Evolutionary conservation across 257 asterid genomes (phyloP), one percentile per base, ranked within the genome.

Genomic region (Capsicum chinense): DNA sequence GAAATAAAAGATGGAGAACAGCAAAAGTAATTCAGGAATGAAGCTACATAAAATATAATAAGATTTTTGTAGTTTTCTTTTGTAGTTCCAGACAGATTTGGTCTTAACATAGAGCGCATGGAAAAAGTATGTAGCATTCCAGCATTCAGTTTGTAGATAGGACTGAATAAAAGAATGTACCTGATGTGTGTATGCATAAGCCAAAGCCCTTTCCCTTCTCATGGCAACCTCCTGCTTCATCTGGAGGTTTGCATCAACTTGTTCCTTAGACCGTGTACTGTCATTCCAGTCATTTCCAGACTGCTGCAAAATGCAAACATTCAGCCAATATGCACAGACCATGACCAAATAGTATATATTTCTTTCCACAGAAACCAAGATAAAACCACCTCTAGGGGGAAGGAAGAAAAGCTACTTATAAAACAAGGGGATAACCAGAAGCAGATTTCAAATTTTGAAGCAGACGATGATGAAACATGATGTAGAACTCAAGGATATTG

Each of bases 141-240:
- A 78, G 33, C 50, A 54, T 71, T 71, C 37, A 71, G 5, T 52
- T 35, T 19, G 84, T n/a, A 54, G 79, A 44, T 33, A 50, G 14
- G 47, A 56, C 58, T 21, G 0, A 56, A 33, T n/a, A 35, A 71
- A 63, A 26, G 37, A 39, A 48, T 19, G 19, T 84, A 95, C 97
- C 94, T 95, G 95, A 85, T 93, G 97, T 11, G 96, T 85, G 84
- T 90, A 86, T 14, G 97, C 88, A 86, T 93, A 93, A 86, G 98
- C 99, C 91, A 95, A 84, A 26, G 98, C 93, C 56, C 97, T 92
- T 79, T 96, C 99, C 88, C 99, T 88, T 88, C 94, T 90, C 37
- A 88, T 81, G 8, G 98, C 93, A 68, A 97, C 98, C 69, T 94
- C 97, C 80, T 89, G 93, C 68, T 85, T 91, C 83, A 78, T 81